Conservation (phyloP, 1,139 yeast genomes). For the Saccharomyces pastorianus region DNA sequence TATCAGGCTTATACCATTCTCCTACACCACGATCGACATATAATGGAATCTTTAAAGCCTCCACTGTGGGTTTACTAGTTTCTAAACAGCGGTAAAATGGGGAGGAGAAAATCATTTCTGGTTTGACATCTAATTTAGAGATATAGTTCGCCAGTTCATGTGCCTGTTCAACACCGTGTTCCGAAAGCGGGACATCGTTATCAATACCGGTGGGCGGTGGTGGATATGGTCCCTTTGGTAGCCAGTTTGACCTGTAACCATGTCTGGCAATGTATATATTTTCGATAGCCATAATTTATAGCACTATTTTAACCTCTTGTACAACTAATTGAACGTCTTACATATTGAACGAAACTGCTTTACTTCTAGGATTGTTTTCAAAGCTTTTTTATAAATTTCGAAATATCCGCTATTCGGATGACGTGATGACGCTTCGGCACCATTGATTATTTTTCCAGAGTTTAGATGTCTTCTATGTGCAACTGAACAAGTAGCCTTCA, state of each 20-base stretch:
- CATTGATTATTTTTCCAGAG: background rate
- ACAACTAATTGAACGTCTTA: background rate
- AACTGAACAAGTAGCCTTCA: background rate
- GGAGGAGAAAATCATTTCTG: slow-evolving; percentile 58
- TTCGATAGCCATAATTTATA: slow-evolving; percentile 21
- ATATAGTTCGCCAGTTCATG: slow-evolving; percentile 54
- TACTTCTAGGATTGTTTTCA: background rate
- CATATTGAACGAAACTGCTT: too few relatives aligned
- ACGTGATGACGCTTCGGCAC: background rate
- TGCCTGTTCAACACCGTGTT: slow-evolving; percentile 74
- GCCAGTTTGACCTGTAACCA: slow-evolving; percentile 77
- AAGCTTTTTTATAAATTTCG: background rate
- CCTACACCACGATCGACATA: slow-evolving; percentile 65
- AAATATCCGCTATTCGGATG: background rate
- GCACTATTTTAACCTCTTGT: background rate
- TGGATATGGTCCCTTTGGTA: slow-evolving; percentile 58
- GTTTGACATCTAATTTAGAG: slow-evolving; percentile 38
- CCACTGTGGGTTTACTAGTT: slow-evolving; percentile 65
- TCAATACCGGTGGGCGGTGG: slow-evolving; percentile 74
- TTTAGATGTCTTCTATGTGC: background rate
- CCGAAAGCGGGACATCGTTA: slow-evolving; percentile 71
- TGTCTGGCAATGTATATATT: slow-evolving; percentile 42
- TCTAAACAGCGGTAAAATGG: slow-evolving; percentile 88
- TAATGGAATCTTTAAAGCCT: slow-evolving; percentile 45
- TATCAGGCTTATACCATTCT: slow-evolving; percentile 52